Conservation (phyloP, 495 filamentous ascomycete species). For the Pyronema domesticum region DNA sequence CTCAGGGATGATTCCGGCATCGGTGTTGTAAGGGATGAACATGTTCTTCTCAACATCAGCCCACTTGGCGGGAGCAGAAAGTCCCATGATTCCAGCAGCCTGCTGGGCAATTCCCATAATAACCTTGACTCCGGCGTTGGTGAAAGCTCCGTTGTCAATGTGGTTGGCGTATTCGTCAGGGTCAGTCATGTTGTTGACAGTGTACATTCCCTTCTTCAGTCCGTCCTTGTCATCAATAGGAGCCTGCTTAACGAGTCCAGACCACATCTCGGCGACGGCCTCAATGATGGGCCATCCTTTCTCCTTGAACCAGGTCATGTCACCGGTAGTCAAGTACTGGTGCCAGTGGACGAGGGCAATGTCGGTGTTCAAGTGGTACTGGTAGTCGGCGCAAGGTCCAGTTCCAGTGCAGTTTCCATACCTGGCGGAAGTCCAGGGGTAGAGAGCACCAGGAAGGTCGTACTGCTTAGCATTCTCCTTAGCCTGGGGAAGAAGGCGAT, state of each 20-base stretch:
- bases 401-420: slow-evolving; percentile 44
- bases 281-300: slow-evolving; percentile 33
- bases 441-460: slow-evolving; percentile 32
- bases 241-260: slow-evolving; percentile 28
- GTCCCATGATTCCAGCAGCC: slow-evolving; percentile 39
- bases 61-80: slow-evolving; percentile 35
- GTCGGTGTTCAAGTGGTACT: slow-evolving; percentile 54
- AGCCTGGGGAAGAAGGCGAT: slow-evolving; percentile 32
- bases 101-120: slow-evolving; percentile 38
- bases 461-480: slow-evolving; percentile 33
- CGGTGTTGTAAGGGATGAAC: slow-evolving; percentile 29
- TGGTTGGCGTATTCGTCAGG: slow-evolving; percentile 64
- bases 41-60: slow-evolving; percentile 36
- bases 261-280: slow-evolving; percentile 31
- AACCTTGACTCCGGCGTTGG: slow-evolving; percentile 46
- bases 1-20: slow-evolving; percentile 51
- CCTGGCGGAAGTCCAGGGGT: slow-evolving; percentile 40
- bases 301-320: slow-evolving; percentile 30
- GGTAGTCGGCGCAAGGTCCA: slow-evolving; percentile 42
- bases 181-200: slow-evolving; percentile 55
- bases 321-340: slow-evolving; percentile 33
- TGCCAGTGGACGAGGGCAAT: slow-evolving; percentile 43
- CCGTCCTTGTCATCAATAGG: slow-evolving; percentile 28
- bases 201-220: slow-evolving; percentile 25
- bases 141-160: slow-evolving; percentile 53